Conservation (phyloP, 2,329 filamentous ascomycete species). For the Juglanconis juglandina region DNA sequence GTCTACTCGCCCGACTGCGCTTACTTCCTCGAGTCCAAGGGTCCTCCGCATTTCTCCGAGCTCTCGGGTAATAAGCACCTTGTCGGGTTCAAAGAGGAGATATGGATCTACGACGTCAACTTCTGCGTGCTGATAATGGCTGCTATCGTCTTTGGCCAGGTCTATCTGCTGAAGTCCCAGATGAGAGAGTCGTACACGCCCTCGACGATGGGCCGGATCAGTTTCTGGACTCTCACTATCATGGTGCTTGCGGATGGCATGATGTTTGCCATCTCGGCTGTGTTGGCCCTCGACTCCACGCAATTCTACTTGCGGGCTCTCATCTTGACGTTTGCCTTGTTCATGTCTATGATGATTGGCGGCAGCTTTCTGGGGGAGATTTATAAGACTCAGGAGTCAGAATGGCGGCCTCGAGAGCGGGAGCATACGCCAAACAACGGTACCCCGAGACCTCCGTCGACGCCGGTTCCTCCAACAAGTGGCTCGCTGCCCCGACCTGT, state of each 20-base stretch:
- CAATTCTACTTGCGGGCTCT: conserved; percentile 57
- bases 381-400: conserved; percentile 58
- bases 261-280: conserved; percentile 53
- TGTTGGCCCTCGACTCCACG: conserved; percentile 53
- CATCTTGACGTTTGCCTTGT: conserved; percentile 48
- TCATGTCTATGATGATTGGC: conserved; percentile 56
- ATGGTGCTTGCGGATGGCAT: conserved; percentile 64
- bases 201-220: conserved; percentile 63
- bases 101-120: conserved; percentile 54
- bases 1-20: conserved; percentile 67
- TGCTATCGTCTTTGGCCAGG: conserved; percentile 56
- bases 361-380: conserved; percentile 58
- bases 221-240: conserved; percentile 58
- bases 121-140: conserved; percentile 57
- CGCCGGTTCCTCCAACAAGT: conserved; percentile 23
- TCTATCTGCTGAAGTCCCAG: conserved; percentile 59
- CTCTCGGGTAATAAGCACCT: conserved; percentile 53
- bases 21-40: conserved; percentile 63
- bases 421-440: conserved; percentile 28
- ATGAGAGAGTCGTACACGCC: conserved; percentile 66
- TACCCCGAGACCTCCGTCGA: conserved; percentile 23
- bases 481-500: conserved; percentile 39
- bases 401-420: conserved; percentile 43
- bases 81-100: conserved; percentile 58
- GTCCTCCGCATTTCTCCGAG: conserved; percentile 53